Evolutionary conservation across 2,329 filamentous ascomycete species (phyloP).

Genomic region (Phialophora chinensis): DNA sequence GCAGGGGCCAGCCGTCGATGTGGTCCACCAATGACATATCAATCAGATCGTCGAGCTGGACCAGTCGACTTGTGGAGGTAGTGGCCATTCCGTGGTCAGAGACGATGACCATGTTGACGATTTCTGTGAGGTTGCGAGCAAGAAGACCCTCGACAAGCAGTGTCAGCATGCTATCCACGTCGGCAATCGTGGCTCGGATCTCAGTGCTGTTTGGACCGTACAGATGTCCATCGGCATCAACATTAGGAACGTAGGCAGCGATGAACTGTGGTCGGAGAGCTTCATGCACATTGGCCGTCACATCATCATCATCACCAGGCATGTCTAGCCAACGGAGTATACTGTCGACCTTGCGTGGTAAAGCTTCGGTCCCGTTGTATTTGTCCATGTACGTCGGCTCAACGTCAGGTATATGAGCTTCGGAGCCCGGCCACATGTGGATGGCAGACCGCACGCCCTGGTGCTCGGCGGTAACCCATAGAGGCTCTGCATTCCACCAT

Average conservation of each 20-base stretch:
- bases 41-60: conserved; percentile 89
- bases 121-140: conserved; percentile 78
- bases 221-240: conserved; percentile 83
- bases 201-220: conserved; percentile 96
- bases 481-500: conserved; percentile 94
- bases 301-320: conserved; percentile 69
- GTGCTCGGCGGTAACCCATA: conserved; percentile 91
- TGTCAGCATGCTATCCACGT: conserved; percentile 84
- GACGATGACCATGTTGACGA: conserved; percentile 95
- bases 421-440: conserved; percentile 98
- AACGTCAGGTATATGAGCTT: conserved; percentile 77
- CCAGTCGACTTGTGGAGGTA: conserved; percentile 76
- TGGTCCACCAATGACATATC: conserved; percentile 79
- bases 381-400: conserved; percentile 83
- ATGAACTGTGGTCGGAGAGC: conserved; percentile 83
- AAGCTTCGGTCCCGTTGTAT: conserved; percentile 77
- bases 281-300: conserved; percentile 53
- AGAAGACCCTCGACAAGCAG: conserved; percentile 77
- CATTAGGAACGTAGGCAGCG: conserved; percentile 90
- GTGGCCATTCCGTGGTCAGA: conserved; percentile 99
- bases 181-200: conserved; percentile 75
- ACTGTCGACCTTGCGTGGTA: conserved; percentile 76
- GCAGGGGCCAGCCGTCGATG: conserved; percentile 91
- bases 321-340: conserved; percentile 84
- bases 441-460: conserved; percentile 79